phyloP scores from a whole-genome alignment of 1,284 basidiomycete species.

The Leccinum solheimii region DNA sequence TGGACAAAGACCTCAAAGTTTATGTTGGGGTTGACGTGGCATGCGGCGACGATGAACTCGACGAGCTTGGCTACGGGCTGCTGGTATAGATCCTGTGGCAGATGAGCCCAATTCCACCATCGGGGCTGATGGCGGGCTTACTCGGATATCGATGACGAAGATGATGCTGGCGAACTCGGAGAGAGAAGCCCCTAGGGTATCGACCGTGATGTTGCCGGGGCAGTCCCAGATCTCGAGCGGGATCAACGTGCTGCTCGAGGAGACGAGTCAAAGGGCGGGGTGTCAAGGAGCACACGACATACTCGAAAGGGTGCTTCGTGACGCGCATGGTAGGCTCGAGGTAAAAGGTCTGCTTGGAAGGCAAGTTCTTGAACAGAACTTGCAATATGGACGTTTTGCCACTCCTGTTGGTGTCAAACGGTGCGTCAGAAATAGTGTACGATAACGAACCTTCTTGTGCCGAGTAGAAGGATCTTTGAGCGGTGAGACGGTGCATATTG shows the following conservation, averaged over 20 bases:
- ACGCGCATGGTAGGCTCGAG: constrained; percentile 85
- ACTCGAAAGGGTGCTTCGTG: constrained; percentile 81
- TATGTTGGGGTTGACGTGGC: constrained; percentile 75
- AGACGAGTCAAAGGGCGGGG: neutral
- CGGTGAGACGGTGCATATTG: constrained; percentile 33
- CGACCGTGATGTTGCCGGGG: constrained; percentile 80
- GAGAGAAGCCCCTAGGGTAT: constrained; percentile 71
- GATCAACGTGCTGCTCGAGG: constrained; percentile 72
- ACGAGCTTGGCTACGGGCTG: constrained; percentile 80
- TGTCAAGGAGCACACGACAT: constrained; percentile 37
- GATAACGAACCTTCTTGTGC: constrained; percentile 68
- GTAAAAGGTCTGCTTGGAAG: constrained; percentile 88
- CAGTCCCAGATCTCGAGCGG: constrained; percentile 96
- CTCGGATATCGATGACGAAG: constrained; percentile 97
- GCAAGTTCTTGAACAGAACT: constrained; percentile 85
- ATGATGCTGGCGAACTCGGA: constrained; percentile 80
- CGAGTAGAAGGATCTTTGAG: constrained; percentile 78
- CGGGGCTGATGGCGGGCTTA: constrained; percentile 36
- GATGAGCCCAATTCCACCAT: constrained; percentile 6
- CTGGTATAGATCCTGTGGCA: constrained; percentile 61
- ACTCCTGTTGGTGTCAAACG: constrained; percentile 50
- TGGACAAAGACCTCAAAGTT: constrained; percentile 95
- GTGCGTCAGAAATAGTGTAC: constrained; percentile 16
- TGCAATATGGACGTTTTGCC: constrained; percentile 94
- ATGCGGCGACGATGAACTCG: constrained; percentile 72